Evolutionary conservation across 306 rosid species (phyloP).

Genomic region (Acacia confusa): DNA sequence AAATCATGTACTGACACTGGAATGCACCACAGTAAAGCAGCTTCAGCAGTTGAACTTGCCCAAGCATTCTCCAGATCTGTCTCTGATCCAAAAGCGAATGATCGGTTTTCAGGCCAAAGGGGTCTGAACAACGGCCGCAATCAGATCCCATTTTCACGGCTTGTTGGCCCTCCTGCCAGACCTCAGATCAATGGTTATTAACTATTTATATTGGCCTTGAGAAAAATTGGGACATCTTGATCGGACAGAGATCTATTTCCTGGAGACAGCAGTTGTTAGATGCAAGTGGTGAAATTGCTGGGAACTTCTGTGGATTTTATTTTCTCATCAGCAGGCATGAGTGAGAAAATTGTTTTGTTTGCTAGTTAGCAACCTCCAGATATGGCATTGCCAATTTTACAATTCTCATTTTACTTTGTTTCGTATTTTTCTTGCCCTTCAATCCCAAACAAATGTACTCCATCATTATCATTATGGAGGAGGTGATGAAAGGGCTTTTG

Average conservation of each 20-base stretch:
- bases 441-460: conserved; percentile 26
- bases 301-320: conserved; percentile 25
- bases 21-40: conserved; percentile 63
- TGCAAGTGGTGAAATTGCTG: conserved; percentile 35
- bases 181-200: conserved; percentile 93
- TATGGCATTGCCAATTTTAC: conserved; percentile 27
- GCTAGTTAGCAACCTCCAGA: conserved; percentile 23
- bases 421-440: conserved; percentile 1
- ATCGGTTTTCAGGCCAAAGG: conserved; percentile 56
- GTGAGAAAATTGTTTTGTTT: conserved; percentile 35
- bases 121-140: conserved; percentile 51
- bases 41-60: conserved; percentile 94
- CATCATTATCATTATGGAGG: conserved; percentile 14
- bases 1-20: conserved; percentile 52
- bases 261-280: conserved; percentile 31
- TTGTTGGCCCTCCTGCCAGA: conserved; percentile 77
- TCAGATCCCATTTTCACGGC: conserved; percentile 86
- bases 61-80: conserved; percentile 89
- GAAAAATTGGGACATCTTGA: conserved; percentile 29
- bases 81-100: conserved; percentile 64
- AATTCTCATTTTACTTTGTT: conserved; percentile 14
- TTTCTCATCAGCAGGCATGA: conserved; percentile 32
- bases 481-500: conserved; percentile 31
- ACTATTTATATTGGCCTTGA: conserved; percentile 12
- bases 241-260: conserved; percentile 16